Percentiles rank a stretch among this genome's conserved stretches.
phyloP scores from a whole-genome alignment of 371 early-diverging fungal genomes.

The Blakeslea trispora region DNA sequence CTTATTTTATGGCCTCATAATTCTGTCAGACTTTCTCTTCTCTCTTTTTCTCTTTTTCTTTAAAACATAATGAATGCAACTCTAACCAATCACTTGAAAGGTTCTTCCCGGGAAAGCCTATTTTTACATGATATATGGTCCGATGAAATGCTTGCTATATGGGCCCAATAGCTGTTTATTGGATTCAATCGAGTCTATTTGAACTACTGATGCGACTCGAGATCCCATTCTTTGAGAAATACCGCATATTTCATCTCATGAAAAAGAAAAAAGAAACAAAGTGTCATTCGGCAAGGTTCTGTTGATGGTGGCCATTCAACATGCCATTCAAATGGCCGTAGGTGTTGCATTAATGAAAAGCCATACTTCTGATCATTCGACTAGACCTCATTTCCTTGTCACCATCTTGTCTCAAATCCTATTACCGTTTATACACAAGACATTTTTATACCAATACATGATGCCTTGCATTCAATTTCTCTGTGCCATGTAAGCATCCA shows the following conservation, averaged over 20 bases:
- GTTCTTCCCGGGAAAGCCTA: neutral
- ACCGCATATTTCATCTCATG: conserved; percentile 67
- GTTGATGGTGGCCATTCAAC: conserved; percentile 55
- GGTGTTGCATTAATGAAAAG: conserved; percentile 29
- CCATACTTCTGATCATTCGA: conserved; percentile 15
- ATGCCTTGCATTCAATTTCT: conserved; percentile 25
- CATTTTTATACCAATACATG: conserved; percentile 7
- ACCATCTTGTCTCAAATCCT: too few species aligned
- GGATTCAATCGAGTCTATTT: conserved; percentile 64
- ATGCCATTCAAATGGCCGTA: conserved; percentile 43
- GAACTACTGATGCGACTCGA: conserved; percentile 58
- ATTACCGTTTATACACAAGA: too few species aligned
- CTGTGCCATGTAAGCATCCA: conserved; percentile 31
- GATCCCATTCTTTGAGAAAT: conserved; percentile 68
- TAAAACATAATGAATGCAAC: neutral
- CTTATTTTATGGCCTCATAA: too few species aligned
- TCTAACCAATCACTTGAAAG: neutral
- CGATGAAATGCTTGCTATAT: conserved; percentile 56
- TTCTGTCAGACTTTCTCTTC: neutral
- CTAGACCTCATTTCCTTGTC: neutral
- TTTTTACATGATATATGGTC: conserved; percentile 29
- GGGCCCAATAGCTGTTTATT: conserved; percentile 67
- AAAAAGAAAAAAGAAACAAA: conserved; percentile 56
- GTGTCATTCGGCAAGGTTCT: conserved; percentile 59
- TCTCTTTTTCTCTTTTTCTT: neutral